These are phyloP conservation scores for Fusarium proliferatum DNA, from an alignment of 2,329 filamentous ascomycete species.

Conservation along the genomic window DNA sequence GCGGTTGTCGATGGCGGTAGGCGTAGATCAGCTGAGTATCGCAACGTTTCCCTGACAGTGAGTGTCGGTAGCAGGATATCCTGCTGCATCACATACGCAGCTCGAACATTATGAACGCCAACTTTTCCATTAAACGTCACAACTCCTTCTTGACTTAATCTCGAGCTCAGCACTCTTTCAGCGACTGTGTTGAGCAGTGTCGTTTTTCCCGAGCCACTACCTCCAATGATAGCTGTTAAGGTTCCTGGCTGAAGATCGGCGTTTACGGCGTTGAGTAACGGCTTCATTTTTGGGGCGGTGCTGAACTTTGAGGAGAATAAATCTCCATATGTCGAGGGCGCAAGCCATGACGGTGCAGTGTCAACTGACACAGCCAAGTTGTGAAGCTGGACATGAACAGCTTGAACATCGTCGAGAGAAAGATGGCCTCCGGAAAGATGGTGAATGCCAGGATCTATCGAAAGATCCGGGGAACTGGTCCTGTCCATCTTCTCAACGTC, in stretches of 20 bases:
- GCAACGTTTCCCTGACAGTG: constrained; percentile 80
- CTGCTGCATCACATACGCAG: constrained; percentile 81
- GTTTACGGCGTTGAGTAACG: constrained; percentile 71
- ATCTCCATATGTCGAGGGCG: constrained; percentile 59
- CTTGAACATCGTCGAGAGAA: constrained; percentile 65
- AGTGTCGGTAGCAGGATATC: constrained; percentile 78
- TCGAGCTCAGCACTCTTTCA: constrained; percentile 70
- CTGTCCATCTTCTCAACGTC: constrained; percentile 50
- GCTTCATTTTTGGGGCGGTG: constrained; percentile 55
- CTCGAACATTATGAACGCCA: constrained; percentile 65
- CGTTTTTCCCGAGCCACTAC: constrained; percentile 79
- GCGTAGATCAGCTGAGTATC: constrained; percentile 77
- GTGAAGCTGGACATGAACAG: constrained; percentile 65
- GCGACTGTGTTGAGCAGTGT: constrained; percentile 78
- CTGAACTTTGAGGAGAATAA: constrained; percentile 53
- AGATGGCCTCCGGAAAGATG: constrained; percentile 48
- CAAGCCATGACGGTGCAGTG: constrained; percentile 65
- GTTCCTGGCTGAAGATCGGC: constrained; percentile 73
- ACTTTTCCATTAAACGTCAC: constrained; percentile 70
- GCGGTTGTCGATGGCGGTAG: constrained; percentile 71
- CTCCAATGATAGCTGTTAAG: constrained; percentile 80
- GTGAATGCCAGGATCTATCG: constrained; percentile 36
- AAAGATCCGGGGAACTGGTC: constrained; percentile 49
- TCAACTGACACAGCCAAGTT: constrained; percentile 67
- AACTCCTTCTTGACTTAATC: constrained; percentile 63